These are phyloP conservation scores for Candida silvicultrix DNA, from an alignment of 805 yeast genomes.

Conservation along the genomic window DNA sequence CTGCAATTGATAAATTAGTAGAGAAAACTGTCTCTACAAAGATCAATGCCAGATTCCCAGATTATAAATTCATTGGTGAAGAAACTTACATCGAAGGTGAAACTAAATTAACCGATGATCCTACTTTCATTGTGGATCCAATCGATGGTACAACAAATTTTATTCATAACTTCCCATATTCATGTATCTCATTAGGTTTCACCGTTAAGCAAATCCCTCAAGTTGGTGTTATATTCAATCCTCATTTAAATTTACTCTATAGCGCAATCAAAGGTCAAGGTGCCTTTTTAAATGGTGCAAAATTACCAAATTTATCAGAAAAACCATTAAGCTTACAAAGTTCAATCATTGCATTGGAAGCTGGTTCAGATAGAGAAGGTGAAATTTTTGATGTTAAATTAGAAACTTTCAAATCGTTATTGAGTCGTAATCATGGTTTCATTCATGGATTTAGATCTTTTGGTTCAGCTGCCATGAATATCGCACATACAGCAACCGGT, in stretches of 20 bases:
- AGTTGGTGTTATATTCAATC: slow-evolving; percentile 65
- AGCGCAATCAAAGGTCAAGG: slow-evolving; percentile 52
- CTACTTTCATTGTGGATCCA: slow-evolving; percentile 62
- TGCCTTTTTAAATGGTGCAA: slow-evolving; percentile 41
- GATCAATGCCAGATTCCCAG: slow-evolving; percentile 37
- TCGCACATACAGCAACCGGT: slow-evolving; percentile 54
- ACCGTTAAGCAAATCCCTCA: slow-evolving; percentile 40
- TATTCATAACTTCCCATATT: slow-evolving; percentile 54
- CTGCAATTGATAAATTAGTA: slow-evolving; percentile 52
- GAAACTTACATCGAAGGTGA: slow-evolving; percentile 48
- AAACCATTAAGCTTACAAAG: slow-evolving; percentile 40
- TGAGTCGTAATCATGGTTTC: slow-evolving; percentile 45
- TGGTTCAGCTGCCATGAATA: slow-evolving; percentile 62
- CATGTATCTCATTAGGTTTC: slow-evolving; percentile 57
- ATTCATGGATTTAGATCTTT: slow-evolving; percentile 56
- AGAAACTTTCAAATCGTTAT: slow-evolving; percentile 38
- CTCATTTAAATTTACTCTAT: slow-evolving; percentile 46
- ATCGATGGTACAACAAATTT: slow-evolving; percentile 65
- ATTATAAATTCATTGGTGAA: slow-evolving; percentile 53
- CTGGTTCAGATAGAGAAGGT: slow-evolving; percentile 55
- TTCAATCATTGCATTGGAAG: slow-evolving; percentile 51
- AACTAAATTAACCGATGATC: slow-evolving; percentile 39
- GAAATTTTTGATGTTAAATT: slow-evolving; percentile 43
- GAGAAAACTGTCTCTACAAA: slow-evolving; percentile 34
- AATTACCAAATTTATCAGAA: slow-evolving; percentile 24